These are phyloP conservation scores for Tuber microsphaerosporum DNA, from an alignment of 495 filamentous ascomycete genomes.

Conservation along the genomic window DNA sequence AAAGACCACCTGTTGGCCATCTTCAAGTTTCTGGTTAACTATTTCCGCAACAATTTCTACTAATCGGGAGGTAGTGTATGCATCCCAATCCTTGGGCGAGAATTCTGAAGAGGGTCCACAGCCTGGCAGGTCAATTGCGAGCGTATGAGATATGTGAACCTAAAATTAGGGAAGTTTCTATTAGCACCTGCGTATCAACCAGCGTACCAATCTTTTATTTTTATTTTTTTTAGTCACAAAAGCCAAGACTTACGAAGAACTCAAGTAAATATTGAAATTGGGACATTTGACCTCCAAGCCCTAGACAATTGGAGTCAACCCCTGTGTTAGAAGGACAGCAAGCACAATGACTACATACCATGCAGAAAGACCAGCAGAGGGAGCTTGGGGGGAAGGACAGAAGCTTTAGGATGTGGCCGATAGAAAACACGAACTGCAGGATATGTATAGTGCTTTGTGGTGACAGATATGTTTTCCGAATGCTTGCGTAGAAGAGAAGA, in stretches of 20 bases:
- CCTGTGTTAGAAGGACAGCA: neutral
- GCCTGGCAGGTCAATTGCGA: slow-evolving; percentile 84
- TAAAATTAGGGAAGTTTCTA: slow-evolving; percentile 9
- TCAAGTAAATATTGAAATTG: slow-evolving; percentile 79
- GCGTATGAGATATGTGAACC: slow-evolving; percentile 75
- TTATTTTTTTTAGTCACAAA: neutral
- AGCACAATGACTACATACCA: slow-evolving; percentile 46
- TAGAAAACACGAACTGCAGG: slow-evolving; percentile 75
- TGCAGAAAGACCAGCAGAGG: slow-evolving; percentile 86
- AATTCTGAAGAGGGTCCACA: slow-evolving; percentile 69
- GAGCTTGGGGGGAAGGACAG: slow-evolving; percentile 67
- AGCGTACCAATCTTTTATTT: neutral
- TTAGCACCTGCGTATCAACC: slow-evolving; percentile 11
- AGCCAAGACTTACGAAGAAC: slow-evolving; percentile 51
- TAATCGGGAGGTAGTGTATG: slow-evolving; percentile 70
- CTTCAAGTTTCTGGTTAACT: slow-evolving; percentile 60
- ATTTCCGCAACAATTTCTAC: slow-evolving; percentile 64
- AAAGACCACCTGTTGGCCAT: slow-evolving; percentile 68
- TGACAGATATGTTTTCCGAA: slow-evolving; percentile 64
- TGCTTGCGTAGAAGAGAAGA: slow-evolving; percentile 71
- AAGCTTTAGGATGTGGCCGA: slow-evolving; percentile 68
- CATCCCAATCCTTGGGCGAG: slow-evolving; percentile 61
- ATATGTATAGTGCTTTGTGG: slow-evolving; percentile 62
- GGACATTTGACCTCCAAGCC: slow-evolving; percentile 76
- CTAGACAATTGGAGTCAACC: slow-evolving; percentile 23